Evolutionary conservation across 2,329 filamentous ascomycete genomes (phyloP).

Genomic region (Hypoxylon sp.): DNA sequence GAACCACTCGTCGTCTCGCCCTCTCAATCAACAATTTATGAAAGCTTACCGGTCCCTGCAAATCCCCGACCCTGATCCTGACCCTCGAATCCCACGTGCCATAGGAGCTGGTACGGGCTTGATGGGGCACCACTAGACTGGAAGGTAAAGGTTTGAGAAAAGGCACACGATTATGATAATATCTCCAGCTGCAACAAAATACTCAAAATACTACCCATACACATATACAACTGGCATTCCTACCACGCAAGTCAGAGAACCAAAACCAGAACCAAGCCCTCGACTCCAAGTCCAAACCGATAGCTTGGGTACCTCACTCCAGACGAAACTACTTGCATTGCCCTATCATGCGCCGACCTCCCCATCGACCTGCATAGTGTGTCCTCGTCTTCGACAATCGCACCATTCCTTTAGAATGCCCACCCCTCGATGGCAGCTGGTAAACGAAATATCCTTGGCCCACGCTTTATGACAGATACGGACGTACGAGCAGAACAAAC

Average conservation of each 20-base stretch:
- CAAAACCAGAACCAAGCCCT: not conserved
- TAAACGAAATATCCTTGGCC: constrained; percentile 37
- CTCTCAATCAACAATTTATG: constrained; percentile 36
- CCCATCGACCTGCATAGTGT: constrained; percentile 38
- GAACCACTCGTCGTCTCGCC: constrained; percentile 37
- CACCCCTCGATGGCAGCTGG: constrained; percentile 43
- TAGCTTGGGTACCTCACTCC: constrained; percentile 1
- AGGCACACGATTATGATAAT: constrained; percentile 39
- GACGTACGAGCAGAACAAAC: constrained; percentile 4
- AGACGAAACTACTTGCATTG: constrained; percentile 16
- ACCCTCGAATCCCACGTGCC: constrained; percentile 41
- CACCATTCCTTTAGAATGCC: constrained; percentile 42
- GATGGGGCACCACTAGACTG: constrained; percentile 26
- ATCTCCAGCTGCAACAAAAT: constrained; percentile 29
- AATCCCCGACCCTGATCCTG: constrained; percentile 36
- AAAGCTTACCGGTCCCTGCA: constrained; percentile 40
- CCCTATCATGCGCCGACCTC: constrained; percentile 44
- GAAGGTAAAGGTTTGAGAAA: constrained; percentile 10
- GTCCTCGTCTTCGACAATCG: constrained; percentile 28
- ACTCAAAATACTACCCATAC: constrained; percentile 17
- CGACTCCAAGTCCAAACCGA: not conserved
- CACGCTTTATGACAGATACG: constrained; percentile 42
- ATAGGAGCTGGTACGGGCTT: constrained; percentile 13
- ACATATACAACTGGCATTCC: not conserved
- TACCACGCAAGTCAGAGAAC: not conserved